Percentiles rank a stretch among this genome's conserved stretches.
Evolutionary conservation across 805 yeast genomes (phyloP).

Genomic region (Kluyveromyces nonfermentans): DNA sequence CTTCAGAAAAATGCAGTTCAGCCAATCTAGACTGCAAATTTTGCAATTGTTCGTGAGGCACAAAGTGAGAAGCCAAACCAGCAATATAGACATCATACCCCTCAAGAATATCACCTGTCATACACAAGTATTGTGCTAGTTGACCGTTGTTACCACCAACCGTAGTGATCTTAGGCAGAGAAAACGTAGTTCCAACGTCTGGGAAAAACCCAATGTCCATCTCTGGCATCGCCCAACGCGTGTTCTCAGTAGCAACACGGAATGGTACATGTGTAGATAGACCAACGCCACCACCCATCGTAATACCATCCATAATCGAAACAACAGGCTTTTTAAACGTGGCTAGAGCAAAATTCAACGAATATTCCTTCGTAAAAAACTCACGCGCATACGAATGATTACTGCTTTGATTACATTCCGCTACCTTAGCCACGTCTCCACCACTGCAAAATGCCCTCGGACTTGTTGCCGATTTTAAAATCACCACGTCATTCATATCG

Average conservation of each 20-base stretch:
- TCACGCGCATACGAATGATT: constrained; percentile 42
- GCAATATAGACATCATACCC: constrained; percentile 76
- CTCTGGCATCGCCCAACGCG: constrained; percentile 96
- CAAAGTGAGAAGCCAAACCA: constrained; percentile 88
- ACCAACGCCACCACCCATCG: constrained; percentile 98
- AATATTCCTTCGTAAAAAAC: constrained; percentile 75
- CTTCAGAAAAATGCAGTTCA: constrained; percentile 35
- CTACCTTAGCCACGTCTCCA: constrained; percentile 85
- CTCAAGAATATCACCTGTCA: constrained; percentile 70
- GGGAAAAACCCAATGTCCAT: constrained; percentile 94
- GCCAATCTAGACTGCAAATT: constrained; percentile 58
- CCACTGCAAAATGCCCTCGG: constrained; percentile 87
- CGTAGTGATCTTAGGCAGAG: constrained; percentile 57
- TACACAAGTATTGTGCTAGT: constrained; percentile 74
- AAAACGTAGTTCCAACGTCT: constrained; percentile 91
- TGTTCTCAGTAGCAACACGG: constrained; percentile 85
- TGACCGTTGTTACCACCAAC: constrained; percentile 47
- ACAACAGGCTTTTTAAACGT: constrained; percentile 83
- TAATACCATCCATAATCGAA: constrained; percentile 82
- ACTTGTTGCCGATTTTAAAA: constrained; percentile 44
- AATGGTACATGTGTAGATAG: constrained; percentile 84
- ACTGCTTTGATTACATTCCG: constrained; percentile 43
- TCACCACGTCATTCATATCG: constrained; percentile 49
- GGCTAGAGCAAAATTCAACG: constrained; percentile 66
- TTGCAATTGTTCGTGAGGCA: constrained; percentile 54